These are phyloP conservation scores for Paragyromitra xinjiangensis DNA, from an alignment of 495 filamentous ascomycete genomes.

Conservation along the genomic window DNA sequence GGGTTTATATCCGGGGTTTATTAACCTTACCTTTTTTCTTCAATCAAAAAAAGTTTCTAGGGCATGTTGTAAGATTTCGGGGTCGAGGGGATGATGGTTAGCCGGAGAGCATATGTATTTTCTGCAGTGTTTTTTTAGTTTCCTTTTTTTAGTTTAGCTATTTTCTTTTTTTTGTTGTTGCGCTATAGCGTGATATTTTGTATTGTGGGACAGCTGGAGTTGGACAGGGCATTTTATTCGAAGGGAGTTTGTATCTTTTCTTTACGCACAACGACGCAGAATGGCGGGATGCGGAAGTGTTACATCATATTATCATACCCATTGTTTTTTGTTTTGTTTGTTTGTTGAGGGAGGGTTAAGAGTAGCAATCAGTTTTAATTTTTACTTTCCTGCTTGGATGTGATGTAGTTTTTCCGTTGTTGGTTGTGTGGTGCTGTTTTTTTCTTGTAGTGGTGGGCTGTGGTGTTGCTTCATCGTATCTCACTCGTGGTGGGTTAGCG, in stretches of 20 bases:
- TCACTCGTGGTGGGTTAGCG: constrained; percentile 5
- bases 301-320: constrained; percentile 31
- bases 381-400: constrained; percentile 8
- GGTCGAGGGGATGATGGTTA: background rate
- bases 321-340: background rate
- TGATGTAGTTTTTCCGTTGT: background rate
- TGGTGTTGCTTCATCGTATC: background rate
- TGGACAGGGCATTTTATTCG: constrained; percentile 48
- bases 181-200: constrained; percentile 42
- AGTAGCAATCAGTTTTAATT: constrained; percentile 40
- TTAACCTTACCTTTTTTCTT: constrained; percentile 1
- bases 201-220: constrained; percentile 52
- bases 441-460: background rate
- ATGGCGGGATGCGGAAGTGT: constrained; percentile 25
- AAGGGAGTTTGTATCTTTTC: constrained; percentile 52
- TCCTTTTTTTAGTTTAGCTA: constrained; percentile 26
- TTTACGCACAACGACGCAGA: constrained; percentile 39
- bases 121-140: constrained; percentile 39
- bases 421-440: background rate
- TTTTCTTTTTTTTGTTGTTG: constrained; percentile 7
- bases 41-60: constrained; percentile 35
- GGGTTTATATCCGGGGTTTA: constrained; percentile 21
- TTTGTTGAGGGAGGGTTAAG: constrained; percentile 3
- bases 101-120: constrained; percentile 36
- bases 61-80: constrained; percentile 44